A percentile compares a stretch with the other conserved stretches of the same genome.
Conservation (phyloP, 257 asterid genomes). For the Lavandula angustifolia region DNA sequence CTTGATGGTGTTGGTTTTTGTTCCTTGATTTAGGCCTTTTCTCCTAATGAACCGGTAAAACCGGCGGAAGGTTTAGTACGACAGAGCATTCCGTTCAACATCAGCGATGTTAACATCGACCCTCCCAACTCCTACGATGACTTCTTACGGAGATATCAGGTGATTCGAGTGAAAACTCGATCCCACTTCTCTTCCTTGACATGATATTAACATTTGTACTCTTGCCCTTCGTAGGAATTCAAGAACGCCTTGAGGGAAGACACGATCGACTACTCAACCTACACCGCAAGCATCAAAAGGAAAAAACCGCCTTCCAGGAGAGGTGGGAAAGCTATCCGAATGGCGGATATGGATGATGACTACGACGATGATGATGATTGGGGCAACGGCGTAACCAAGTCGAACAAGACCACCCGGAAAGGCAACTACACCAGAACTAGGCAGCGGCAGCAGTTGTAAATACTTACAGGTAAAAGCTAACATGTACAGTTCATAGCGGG, state of each 20-base stretch:
- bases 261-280: slow-evolving; percentile 60
- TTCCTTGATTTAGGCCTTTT: slow-evolving; percentile 55
- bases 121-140: slow-evolving; percentile 70
- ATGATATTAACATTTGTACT: too few species aligned
- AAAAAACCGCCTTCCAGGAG: slow-evolving; percentile 56
- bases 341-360: slow-evolving; percentile 36
- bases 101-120: slow-evolving; percentile 59
- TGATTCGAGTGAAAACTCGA: slow-evolving; percentile 30
- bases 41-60: slow-evolving; percentile 80
- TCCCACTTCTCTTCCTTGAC: too few species aligned
- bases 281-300: slow-evolving; percentile 64
- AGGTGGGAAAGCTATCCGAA: slow-evolving; percentile 43
- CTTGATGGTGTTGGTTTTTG: slow-evolving; percentile 25
- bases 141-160: slow-evolving; percentile 81
- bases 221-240: slow-evolving; percentile 45
- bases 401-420: slow-evolving; percentile 49
- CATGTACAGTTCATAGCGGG: slow-evolving; percentile 72
- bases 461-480: slow-evolving; percentile 55
- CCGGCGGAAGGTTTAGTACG: slow-evolving; percentile 70
- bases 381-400: slow-evolving; percentile 49
- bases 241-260: slow-evolving; percentile 64
- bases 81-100: slow-evolving; percentile 65
- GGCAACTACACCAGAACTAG: slow-evolving; percentile 57
- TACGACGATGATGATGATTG: slow-evolving; percentile 45
- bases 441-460: slow-evolving; percentile 68